phyloP scores from a whole-genome alignment of 2,329 filamentous ascomycete genomes.

The Fusarium redolens region DNA sequence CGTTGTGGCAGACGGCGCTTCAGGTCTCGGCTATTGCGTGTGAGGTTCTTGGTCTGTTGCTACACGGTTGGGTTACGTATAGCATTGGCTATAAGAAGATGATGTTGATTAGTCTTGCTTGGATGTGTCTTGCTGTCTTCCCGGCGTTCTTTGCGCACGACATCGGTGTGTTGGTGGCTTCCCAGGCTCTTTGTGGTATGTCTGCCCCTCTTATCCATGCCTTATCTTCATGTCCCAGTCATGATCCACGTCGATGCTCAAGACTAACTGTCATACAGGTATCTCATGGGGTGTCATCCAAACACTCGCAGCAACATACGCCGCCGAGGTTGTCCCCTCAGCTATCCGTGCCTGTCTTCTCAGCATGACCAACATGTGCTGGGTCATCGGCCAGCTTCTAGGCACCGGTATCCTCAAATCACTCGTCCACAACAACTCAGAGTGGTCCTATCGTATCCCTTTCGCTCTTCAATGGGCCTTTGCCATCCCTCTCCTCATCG shows the following conservation, averaged over 20 bases:
- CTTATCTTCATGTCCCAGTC: rapidly evolving
- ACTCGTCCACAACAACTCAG: constrained; percentile 44
- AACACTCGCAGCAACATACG: constrained; percentile 53
- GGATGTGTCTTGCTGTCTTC: constrained; percentile 53
- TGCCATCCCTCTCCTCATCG: constrained; percentile 50
- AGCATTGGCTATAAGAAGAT: constrained; percentile 51
- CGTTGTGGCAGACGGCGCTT: constrained; percentile 16
- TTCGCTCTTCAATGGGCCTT: constrained; percentile 57
- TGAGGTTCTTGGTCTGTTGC: constrained; percentile 51
- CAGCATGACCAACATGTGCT: constrained; percentile 56
- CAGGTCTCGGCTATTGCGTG: constrained; percentile 20
- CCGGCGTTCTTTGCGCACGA: constrained; percentile 51
- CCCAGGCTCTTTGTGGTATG: constrained; percentile 48
- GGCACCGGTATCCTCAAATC: constrained; percentile 49
- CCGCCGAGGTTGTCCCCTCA: constrained; percentile 51
- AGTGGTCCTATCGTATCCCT: constrained; percentile 47
- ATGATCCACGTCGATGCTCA: rapidly evolving
- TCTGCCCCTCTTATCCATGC: background rate
- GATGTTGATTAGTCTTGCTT: constrained; percentile 51
- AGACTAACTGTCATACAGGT: background rate
- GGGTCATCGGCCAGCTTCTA: constrained; percentile 55
- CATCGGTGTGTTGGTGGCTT: constrained; percentile 47
- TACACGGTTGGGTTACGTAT: constrained; percentile 55
- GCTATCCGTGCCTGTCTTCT: constrained; percentile 49
- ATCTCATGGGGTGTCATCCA: constrained; percentile 52